Conservation (phyloP, 768 basidiomycete species). For the Trametes punicea region DNA sequence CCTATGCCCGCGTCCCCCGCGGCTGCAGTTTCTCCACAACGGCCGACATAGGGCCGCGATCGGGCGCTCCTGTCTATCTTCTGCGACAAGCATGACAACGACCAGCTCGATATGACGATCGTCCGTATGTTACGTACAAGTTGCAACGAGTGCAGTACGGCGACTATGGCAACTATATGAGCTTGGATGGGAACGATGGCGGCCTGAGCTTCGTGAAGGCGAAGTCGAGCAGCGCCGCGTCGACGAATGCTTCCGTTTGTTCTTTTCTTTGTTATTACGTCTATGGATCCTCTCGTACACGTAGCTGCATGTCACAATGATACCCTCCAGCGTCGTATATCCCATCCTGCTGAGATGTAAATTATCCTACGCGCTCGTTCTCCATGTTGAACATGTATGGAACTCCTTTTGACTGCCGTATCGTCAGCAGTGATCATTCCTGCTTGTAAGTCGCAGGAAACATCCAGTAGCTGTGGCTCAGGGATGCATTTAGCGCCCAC, state of each 20-base stretch:
- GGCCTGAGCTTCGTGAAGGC: constrained; percentile 2
- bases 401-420: background rate
- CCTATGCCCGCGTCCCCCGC: constrained; percentile 28
- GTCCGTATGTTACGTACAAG: constrained; percentile 2
- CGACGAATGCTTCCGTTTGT: background rate
- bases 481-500: background rate
- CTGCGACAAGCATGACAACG: background rate
- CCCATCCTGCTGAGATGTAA: constrained; percentile 14
- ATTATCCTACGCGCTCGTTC: background rate
- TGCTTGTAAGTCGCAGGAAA: too few relatives aligned
- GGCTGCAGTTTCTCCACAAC: constrained; percentile 19
- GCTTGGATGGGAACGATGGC: background rate
- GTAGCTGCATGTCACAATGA: constrained; percentile 17
- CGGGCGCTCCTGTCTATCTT: background rate
- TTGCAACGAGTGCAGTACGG: background rate
- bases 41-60: constrained; percentile 18
- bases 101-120: constrained; percentile 4
- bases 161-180: constrained; percentile 8
- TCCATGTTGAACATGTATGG: background rate
- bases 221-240: constrained; percentile 1
- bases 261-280: background rate
- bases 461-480: background rate
- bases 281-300: constrained; percentile 18
- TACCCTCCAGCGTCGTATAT: constrained; percentile 19
- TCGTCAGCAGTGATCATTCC: too few relatives aligned